phyloP scores from a whole-genome alignment of 495 filamentous ascomycete species.

The Daldinia concentrica region DNA sequence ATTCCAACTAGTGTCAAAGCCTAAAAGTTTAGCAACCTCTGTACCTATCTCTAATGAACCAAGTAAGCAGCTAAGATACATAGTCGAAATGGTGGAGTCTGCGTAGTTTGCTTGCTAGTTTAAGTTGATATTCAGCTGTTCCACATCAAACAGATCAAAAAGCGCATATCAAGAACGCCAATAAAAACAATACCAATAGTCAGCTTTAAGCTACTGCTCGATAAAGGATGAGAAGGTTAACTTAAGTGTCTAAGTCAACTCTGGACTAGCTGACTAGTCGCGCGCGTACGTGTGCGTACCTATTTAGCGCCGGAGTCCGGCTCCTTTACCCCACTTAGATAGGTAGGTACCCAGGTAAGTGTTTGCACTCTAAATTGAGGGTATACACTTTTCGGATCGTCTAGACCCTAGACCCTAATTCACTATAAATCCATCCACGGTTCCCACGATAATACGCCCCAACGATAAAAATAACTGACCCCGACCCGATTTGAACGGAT shows the following conservation, averaged over 20 bases:
- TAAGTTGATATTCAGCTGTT: not conserved
- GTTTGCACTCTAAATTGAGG: not conserved
- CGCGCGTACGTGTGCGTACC: not conserved
- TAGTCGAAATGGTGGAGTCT: not conserved
- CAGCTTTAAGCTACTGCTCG: not conserved
- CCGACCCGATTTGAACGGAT: constrained; percentile 6
- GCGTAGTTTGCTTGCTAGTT: not conserved
- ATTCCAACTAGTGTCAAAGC: not conserved
- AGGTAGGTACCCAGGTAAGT: not conserved
- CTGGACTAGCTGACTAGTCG: not conserved
- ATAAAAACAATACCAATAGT: not conserved
- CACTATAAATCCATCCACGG: not conserved
- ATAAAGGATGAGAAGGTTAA: not conserved
- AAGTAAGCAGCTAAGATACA: not conserved
- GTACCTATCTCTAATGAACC: no score
- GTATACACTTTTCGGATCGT: not conserved
- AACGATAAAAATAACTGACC: not conserved
- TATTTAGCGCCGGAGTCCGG: not conserved
- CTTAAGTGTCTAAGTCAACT: not conserved
- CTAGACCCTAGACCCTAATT: not conserved
- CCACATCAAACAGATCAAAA: not conserved
- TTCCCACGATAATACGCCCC: not conserved
- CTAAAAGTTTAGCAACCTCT: not conserved
- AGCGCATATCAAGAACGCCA: not conserved
- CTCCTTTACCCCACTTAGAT: not conserved